Evolutionary conservation across 73 alveolate genomes (phyloP).

Genomic region (Paramecium caudatum): DNA sequence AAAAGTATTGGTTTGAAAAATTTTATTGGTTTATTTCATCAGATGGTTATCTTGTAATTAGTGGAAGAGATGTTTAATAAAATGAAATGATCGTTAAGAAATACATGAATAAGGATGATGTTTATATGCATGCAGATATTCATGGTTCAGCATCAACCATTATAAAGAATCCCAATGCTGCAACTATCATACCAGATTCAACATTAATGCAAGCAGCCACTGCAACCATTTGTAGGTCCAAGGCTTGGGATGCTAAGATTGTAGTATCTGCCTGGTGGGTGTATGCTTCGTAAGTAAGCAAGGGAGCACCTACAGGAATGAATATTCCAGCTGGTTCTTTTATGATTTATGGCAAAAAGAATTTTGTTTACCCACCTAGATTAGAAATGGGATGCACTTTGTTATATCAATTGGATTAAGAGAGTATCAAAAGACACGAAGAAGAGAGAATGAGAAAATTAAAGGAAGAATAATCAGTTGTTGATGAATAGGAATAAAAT

Average conservation of each 20-base stretch:
- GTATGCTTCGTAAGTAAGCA: conserved; percentile 88
- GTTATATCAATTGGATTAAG: conserved; percentile 86
- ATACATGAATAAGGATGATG: conserved; percentile 84
- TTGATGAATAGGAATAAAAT: conserved; percentile 41
- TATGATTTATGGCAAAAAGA: conserved; percentile 94
- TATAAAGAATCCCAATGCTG: conserved; percentile 86
- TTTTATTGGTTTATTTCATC: conserved; percentile 92
- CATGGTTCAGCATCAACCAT: conserved; percentile 93
- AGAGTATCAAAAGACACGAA: conserved; percentile 84
- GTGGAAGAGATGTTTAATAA: conserved; percentile 91
- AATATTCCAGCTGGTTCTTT: conserved; percentile 89
- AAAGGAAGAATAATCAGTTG: conserved; percentile 66
- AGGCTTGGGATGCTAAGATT: conserved; percentile 92
- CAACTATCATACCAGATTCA: conserved; percentile 80
- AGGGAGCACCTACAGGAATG: conserved; percentile 90
- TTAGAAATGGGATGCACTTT: conserved; percentile 91
- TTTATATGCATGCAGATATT: conserved; percentile 92
- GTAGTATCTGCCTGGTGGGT: conserved; percentile 94
- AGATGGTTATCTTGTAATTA: conserved; percentile 88
- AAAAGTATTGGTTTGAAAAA: conserved; percentile 93
- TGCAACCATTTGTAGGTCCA: conserved; percentile 83
- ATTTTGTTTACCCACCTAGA: conserved; percentile 86
- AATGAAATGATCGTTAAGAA: conserved; percentile 89
- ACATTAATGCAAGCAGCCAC: conserved; percentile 92
- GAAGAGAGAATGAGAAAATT: conserved; percentile 83